Conservation (phyloP, 2,329 filamentous ascomycete genomes). For the Fusarium liriodendri region DNA sequence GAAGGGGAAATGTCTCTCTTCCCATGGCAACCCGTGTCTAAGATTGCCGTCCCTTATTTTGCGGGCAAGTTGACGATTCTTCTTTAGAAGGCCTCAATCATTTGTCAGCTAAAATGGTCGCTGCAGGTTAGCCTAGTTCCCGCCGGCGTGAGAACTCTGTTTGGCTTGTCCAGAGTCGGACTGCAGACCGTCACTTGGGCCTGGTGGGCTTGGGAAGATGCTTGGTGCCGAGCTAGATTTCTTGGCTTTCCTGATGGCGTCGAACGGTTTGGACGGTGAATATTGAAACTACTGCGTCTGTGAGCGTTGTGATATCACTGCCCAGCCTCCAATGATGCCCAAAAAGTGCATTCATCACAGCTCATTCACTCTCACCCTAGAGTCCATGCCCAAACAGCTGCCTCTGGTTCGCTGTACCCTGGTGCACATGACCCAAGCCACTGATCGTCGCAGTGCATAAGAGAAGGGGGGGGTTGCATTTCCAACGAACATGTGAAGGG, state of each 20-base stretch:
- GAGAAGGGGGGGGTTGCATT: constrained; percentile 15
- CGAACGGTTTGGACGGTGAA: background rate
- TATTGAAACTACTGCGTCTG: background rate
- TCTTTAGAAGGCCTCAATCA: background rate
- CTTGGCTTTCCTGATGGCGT: background rate
- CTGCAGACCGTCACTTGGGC: background rate
- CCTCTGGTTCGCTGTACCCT: constrained; percentile 7
- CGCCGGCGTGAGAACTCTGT: background rate
- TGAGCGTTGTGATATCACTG: background rate
- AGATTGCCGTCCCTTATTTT: background rate
- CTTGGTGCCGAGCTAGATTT: background rate
- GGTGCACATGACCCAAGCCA: constrained; percentile 31
- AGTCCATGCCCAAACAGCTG: background rate
- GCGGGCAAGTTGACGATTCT: background rate
- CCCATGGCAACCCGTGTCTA: background rate
- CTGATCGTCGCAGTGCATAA: constrained; percentile 32
- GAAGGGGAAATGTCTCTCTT: background rate
- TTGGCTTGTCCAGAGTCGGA: background rate
- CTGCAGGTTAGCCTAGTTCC: background rate
- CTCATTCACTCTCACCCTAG: background rate
- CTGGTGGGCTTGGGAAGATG: background rate
- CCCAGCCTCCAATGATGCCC: background rate
- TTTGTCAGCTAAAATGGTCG: background rate
- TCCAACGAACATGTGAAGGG: constrained; percentile 28
- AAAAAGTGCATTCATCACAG: background rate